Percentiles rank a stretch among this genome's conserved stretches.
These are phyloP conservation scores for Secale cereale DNA, from an alignment of 176 grass and related monocot species.

Conservation along the genomic window DNA sequence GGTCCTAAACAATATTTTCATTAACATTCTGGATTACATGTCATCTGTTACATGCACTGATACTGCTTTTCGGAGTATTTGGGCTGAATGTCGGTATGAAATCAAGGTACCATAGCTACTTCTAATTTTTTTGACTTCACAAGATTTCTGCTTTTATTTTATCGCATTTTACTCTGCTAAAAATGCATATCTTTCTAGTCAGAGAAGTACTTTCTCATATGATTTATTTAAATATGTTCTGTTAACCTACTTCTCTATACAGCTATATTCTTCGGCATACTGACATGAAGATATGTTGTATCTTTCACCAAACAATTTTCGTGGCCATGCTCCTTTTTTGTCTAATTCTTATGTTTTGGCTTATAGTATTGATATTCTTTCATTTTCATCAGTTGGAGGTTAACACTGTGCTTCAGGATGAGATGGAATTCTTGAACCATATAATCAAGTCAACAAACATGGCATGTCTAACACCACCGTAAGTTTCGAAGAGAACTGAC, in stretches of 20 bases:
- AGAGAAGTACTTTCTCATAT: background rate
- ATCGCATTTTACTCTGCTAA: background rate
- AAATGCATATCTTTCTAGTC: background rate
- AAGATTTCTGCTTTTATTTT: background rate
- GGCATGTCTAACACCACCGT: background rate
- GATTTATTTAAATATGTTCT: background rate
- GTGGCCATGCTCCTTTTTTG: background rate
- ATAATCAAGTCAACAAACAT: too few species aligned
- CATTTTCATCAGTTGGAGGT: background rate
- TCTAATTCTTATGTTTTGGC: background rate
- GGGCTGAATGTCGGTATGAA: background rate
- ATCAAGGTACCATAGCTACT: background rate
- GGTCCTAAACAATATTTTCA: background rate
- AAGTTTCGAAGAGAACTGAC: too few species aligned
- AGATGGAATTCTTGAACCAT: too few species aligned
- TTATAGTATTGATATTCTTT: background rate
- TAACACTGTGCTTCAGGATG: too few species aligned
- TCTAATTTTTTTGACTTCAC: background rate
- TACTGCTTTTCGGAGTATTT: background rate
- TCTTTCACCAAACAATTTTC: background rate
- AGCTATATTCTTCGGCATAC: background rate
- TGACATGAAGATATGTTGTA: background rate
- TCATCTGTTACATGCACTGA: background rate
- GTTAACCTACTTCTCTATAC: background rate
- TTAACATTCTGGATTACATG: background rate